Evolutionary conservation across 768 basidiomycete genomes (phyloP), one percentile per base, ranked within the genome.

Genomic region (Agrocybe praecox): DNA sequence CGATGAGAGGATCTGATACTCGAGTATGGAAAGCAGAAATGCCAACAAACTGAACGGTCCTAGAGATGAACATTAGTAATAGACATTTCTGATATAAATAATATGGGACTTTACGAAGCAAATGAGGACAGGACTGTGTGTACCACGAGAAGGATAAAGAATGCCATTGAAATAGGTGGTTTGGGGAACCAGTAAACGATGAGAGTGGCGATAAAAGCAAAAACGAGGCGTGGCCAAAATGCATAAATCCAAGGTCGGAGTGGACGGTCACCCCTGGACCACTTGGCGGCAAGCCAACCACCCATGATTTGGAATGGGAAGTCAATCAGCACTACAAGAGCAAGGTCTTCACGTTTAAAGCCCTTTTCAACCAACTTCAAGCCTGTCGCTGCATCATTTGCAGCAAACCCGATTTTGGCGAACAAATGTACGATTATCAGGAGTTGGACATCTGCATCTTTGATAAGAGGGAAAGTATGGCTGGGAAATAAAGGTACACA

Each of bases 1-100:
- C 97, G 52, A 99, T 97, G 12, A 97, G 67, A 0, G 97, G 97
- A 68, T 99, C 97, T 0, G 97, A 94, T 34, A 99, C 88, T 52
- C 90, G 86, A 2, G 95, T 98, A 66, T 98, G 97, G 82, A 98
- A 99, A 2, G 97, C 97, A n/a, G 95, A 93, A 59, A 98, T 94
- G 9, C 97, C 95, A 18, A 98, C 96, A 67, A 98, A 99, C 72
- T 99, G 96, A n/a, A 98, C 88, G 5, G 96, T 98, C 46, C 96
- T 96, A 56, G 24, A 48, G 2, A 45, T 53, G 19, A 26, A n/a
- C 29, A 17, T 23, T 46, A 40, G 42, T 22, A 49, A 23, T 5
- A 15, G 26, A 50, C n/a, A 15, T 45, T 10, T 19, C 14, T 18
- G n/a, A 15, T 33, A 21, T 53, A 49, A 15, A 24, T 24, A 18